Evolutionary conservation across 2,329 filamentous ascomycete species (phyloP), one percentile per base, ranked within the genome.

Genomic region (Xylaria sp.): DNA sequence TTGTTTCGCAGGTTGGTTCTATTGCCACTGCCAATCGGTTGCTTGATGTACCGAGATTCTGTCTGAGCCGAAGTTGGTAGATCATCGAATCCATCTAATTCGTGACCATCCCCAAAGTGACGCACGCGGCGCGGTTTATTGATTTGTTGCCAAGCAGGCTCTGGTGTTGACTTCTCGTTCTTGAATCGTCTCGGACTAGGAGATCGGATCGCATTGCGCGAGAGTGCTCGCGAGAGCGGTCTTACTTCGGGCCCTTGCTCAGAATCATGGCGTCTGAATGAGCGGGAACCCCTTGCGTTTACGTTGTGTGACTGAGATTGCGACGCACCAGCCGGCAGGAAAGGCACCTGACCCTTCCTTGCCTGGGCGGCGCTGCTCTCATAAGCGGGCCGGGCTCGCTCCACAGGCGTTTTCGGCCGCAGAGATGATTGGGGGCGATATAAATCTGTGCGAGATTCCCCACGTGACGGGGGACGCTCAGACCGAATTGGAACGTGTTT

Each of bases 21-120:
- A 30, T 91, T 88, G 53, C 91, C 90, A 62, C 88, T 86, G 55
- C 87, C 89, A 47, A 91, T 84, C 2, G 96, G 94, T 74, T 92
- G 89, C 79, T 94, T 97, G 69, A 94, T 85, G 76, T 89, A 99
- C 74, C 89, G 92, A 70, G 90, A 93, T 80, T 99, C 96, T 14
- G 89, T 87, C 68, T 91, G 89, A 12, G 87, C 89, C 17, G 94
- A 98, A 0, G 94, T 98, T 1, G 95, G 95, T 64, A 99, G 83
- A 80, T 99, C 96, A 78, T 99, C 96, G 78, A 99, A 98, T 2
- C 88, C 90, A 73, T 98, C 95, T 39, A 99, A 85, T 80, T 99
- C 96, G 68, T 91, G 92, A 17, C 96, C 96, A 79, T 98, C 93
- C 12, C 96, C 96, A 81, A 97, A 99, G 75, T 93, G 89, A 54